Conservation (phyloP, 2,329 filamentous ascomycete species). For the Hymenoscyphus occultus region DNA sequence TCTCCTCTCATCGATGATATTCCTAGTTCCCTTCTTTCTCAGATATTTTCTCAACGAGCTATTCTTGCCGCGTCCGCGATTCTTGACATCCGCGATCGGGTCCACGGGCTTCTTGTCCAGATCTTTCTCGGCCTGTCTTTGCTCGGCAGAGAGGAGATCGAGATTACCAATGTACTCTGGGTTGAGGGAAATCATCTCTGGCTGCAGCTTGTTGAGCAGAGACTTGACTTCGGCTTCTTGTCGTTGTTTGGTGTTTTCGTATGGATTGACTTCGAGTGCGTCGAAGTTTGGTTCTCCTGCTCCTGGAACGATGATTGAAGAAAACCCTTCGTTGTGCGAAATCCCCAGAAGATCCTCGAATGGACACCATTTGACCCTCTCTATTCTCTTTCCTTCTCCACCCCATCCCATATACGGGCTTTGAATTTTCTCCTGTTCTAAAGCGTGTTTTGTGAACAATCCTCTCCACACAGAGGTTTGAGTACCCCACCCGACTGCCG, state of each 20-base stretch:
- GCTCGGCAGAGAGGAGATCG: constrained; percentile 75
- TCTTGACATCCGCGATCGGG: constrained; percentile 61
- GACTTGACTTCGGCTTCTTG: constrained; percentile 88
- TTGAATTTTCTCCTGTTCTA: constrained; percentile 74
- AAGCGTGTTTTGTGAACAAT: constrained; percentile 70
- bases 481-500: constrained; percentile 88
- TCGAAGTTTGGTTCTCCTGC: constrained; percentile 98
- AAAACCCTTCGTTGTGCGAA: constrained; percentile 81
- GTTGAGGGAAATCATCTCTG: constrained; percentile 95
- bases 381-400: constrained; percentile 76
- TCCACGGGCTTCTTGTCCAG: constrained; percentile 66
- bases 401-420: constrained; percentile 94
- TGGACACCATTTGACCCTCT: constrained; percentile 86
- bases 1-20: constrained; percentile 94
- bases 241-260: constrained; percentile 88
- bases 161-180: constrained; percentile 88
- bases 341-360: constrained; percentile 91
- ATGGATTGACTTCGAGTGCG: constrained; percentile 88
- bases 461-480: constrained; percentile 88
- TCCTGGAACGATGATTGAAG: constrained; percentile 84
- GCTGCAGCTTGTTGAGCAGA: constrained; percentile 89
- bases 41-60: constrained; percentile 83
- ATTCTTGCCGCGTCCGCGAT: constrained; percentile 85
- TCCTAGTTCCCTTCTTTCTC: constrained; percentile 87
- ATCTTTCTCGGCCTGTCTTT: constrained; percentile 73